Evolutionary conservation across 2,329 filamentous ascomycete genomes (phyloP), one percentile per base, ranked within the genome.

Genomic region (Aspergillus sp.): DNA sequence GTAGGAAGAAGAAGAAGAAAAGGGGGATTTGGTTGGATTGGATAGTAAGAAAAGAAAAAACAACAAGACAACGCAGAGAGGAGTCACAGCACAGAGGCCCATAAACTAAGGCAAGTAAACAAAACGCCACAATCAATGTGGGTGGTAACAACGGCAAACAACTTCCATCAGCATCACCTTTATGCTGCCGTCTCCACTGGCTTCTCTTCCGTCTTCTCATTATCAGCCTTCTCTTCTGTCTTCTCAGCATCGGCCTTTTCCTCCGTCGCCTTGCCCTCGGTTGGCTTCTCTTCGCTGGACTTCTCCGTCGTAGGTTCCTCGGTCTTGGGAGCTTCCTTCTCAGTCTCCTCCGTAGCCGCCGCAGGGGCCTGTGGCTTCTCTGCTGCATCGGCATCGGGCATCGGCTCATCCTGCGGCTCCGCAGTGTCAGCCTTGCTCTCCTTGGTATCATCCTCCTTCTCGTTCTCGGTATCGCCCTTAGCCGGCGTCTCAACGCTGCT

Each of bases 361-460:
- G 66, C 61, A 19, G 62, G 47, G 12, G 59, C 66, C 48, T 70
- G 65, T 30, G 71, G 64, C 60, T 76, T 76, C 45, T 74, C 74
- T 39, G 80, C 76, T 51, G 74, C 69, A 54, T 78, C 73, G 28
- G 75, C 75, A 48, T 74, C 71, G n/a, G 70, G 66, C 73, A 74
- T 74, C n/a, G 72, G 69, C 61, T 77, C 74, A 12, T 73, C 73
- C 48, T 70, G 63, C 30, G 64, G 62, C 64, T 75, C 70, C 30
- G 73, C 68, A 19, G 65, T 69, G 64, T 78, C 71, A 51, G 74
- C 74, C 66, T 79, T 67, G 41, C 55, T 59, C 10, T 63, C 53
- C 60, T 74, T 75, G 45, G 65, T 67, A 50, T 78, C 73, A 6
- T 68, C 61, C 32, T 74, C 72, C 53, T 76, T 76, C 60, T 76